Conservation (phyloP, 2,329 filamentous ascomycete genomes). For the Emergomyces africanus region DNA sequence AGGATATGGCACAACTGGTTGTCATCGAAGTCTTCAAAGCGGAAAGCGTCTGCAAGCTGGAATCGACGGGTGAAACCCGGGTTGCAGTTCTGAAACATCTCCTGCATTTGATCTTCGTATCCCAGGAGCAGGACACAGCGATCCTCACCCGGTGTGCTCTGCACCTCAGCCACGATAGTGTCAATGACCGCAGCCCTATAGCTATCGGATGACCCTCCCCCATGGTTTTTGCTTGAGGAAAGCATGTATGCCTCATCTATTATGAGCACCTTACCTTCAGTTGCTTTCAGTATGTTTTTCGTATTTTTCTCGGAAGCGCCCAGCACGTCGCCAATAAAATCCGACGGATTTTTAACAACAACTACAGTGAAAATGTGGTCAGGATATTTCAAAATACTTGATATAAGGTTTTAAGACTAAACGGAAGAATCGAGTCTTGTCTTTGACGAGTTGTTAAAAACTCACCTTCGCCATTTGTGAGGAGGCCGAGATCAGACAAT, state of each 20-base stretch:
- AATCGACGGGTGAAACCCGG: slow-evolving; percentile 57
- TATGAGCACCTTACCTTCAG: slow-evolving; percentile 60
- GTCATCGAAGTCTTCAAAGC: slow-evolving; percentile 55
- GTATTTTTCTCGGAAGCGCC: slow-evolving; percentile 60
- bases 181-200: slow-evolving; percentile 57
- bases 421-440: slow-evolving; percentile 7
- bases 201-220: slow-evolving; percentile 23
- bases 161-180: slow-evolving; percentile 61
- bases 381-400: background rate
- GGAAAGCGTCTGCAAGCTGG: slow-evolving; percentile 49
- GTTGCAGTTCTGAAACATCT: slow-evolving; percentile 63
- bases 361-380: slow-evolving; percentile 31
- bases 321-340: slow-evolving; percentile 53
- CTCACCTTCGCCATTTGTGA: slow-evolving; percentile 55
- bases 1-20: slow-evolving; percentile 47
- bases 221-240: slow-evolving; percentile 26
- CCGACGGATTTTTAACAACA: slow-evolving; percentile 57
- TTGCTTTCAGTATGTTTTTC: slow-evolving; percentile 55
- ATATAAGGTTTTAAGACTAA: background rate
- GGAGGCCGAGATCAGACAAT: slow-evolving; percentile 51
- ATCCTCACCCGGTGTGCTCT: slow-evolving; percentile 57
- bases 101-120: slow-evolving; percentile 55
- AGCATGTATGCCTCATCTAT: slow-evolving; percentile 72
- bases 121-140: slow-evolving; percentile 59
- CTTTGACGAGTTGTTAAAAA: background rate